These are phyloP conservation scores for Yamadazyma nakazawae DNA, from an alignment of 805 yeast genomes.

Conservation along the genomic window DNA sequence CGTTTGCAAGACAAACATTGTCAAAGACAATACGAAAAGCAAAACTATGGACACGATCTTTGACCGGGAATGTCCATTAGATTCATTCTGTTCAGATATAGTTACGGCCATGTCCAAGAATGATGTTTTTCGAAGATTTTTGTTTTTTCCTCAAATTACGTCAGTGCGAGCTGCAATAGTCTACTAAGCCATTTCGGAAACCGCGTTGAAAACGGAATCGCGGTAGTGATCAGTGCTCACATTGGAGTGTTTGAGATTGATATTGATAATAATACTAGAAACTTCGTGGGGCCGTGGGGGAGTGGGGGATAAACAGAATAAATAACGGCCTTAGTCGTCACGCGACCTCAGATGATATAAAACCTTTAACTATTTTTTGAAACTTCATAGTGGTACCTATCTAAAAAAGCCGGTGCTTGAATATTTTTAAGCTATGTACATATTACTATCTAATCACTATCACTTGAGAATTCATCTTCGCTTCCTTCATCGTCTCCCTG, in stretches of 20 bases:
- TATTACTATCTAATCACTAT: constrained; percentile 30
- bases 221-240: not conserved
- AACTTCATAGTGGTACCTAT: not conserved
- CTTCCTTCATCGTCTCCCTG: constrained; percentile 6
- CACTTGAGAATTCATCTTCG: constrained; percentile 29
- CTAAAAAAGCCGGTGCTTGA: no score
- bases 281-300: not conserved
- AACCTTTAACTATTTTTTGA: not conserved
- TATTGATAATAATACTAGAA: no score
- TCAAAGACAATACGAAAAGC: constrained; percentile 33
- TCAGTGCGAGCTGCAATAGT: not conserved
- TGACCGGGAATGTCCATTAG: constrained; percentile 24
- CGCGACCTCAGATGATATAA: no score
- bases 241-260: no score
- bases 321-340: no score
- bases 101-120: constrained; percentile 4
- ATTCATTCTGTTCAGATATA: constrained; percentile 2
- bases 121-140: not conserved
- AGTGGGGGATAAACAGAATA: not conserved
- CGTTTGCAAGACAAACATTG: constrained; percentile 74
- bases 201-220: not conserved
- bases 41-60: constrained; percentile 33
- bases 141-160: constrained; percentile 1
- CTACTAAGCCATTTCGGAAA: not conserved
- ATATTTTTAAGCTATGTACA: not conserved